Base-by-base conservation (phyloP, 495 filamentous ascomycete genomes). In the Lasiosphaeria ovina region DNA sequence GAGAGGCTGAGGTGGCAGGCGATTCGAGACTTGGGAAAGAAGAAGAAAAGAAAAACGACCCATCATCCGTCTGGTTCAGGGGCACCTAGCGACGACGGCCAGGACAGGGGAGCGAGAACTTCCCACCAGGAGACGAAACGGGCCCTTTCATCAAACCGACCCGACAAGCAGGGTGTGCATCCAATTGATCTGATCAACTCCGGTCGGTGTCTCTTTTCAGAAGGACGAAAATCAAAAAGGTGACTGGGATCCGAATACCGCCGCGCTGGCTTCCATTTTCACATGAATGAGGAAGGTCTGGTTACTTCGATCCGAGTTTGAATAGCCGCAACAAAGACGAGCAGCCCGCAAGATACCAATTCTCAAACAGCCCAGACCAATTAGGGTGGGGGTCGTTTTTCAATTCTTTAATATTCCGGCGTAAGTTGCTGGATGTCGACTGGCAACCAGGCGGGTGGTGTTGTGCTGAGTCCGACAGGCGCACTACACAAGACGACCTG, bases 281-380 rank as follows among this genome's bases (percentile, higher is more conserved):
- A 33, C 47, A 57, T 64, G 62, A 60, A 64, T 64, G 58, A 47
- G 57, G 62, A 64, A 64, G 57, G 57, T 60, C 57, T 63, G 36
- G 16, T n/a, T 16, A n/a, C 24, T 24, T 24, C 24, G 24, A 24
- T 24, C 24, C 24, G 24, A 24, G 24, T 24, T 24, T 38, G 34
- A 38, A 42, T 55, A 33, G 36, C 54, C 33, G 9, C 8, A 10
- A 49, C 44, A 50, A 54, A 33, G 32, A 51, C 51, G 16, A 53
- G 24, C 40, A 36, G 51, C 38, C 38, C 31, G n/a, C 34, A 32
- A 32, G 10, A 35, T 12, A 34, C 44, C 12, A 14, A 11, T n/a
- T 47, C 44, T 14, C 44, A 5, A 11, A n/a, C 44, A 47, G 44
- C 12, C 6, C 44, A n/a, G 44, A 14, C 12, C 44, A 47, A 9